Evolutionary conservation across 1,139 yeast genomes (phyloP).

Genomic region (Saccharomycopsis hybrid): DNA sequence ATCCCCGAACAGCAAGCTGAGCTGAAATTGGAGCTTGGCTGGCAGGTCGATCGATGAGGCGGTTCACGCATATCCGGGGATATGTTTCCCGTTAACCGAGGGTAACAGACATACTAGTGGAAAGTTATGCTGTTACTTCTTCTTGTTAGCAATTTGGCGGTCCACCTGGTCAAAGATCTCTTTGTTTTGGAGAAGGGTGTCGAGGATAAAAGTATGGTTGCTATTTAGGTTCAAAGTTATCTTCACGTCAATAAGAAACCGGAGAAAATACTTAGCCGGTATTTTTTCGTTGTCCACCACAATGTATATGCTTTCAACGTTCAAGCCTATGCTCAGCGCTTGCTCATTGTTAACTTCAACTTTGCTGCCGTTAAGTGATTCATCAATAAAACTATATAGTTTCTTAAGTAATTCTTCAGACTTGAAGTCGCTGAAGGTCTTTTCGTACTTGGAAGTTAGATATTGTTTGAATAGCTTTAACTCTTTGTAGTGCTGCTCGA

Average conservation of each 20-base stretch:
- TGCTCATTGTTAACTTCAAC: background rate
- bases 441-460: conserved; percentile 25
- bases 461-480: conserved; percentile 30
- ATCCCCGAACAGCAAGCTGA: too few relatives aligned
- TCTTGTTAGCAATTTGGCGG: conserved; percentile 20
- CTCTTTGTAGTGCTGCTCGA: conserved; percentile 39
- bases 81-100: too few relatives aligned
- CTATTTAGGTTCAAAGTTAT: conserved; percentile 37
- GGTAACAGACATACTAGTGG: too few relatives aligned
- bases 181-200: conserved; percentile 34
- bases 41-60: too few relatives aligned
- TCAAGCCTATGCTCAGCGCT: background rate
- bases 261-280: conserved; percentile 30
- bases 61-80: too few relatives aligned
- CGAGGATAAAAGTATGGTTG: conserved; percentile 40
- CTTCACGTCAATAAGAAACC: conserved; percentile 34
- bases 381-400: conserved; percentile 15
- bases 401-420: conserved; percentile 8
- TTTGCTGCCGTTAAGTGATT: background rate
- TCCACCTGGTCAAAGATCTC: conserved; percentile 34
- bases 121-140: background rate
- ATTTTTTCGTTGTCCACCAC: conserved; percentile 29
- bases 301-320: conserved; percentile 24
- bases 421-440: conserved; percentile 22
- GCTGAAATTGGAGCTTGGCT: too few relatives aligned